phyloP scores from a whole-genome alignment of 2,329 filamentous ascomycete genomes.

The Aspergillus sp. region DNA sequence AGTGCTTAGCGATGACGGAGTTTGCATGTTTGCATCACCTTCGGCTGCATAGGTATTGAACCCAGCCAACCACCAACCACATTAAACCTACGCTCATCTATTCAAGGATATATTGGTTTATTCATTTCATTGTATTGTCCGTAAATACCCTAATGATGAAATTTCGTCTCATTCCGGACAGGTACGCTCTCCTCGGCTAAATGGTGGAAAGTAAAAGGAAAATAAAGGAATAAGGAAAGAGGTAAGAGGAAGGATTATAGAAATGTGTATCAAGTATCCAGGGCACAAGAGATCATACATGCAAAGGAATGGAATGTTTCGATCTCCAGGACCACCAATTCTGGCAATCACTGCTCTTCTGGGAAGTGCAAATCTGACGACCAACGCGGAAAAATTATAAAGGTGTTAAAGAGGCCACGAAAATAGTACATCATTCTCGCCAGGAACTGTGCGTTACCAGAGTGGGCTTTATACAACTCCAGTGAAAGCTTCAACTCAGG shows the following conservation, averaged over 20 bases:
- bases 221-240: constrained; percentile 11
- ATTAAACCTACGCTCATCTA: background rate
- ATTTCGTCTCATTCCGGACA: constrained; percentile 6
- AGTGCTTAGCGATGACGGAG: constrained; percentile 17
- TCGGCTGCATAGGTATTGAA: background rate
- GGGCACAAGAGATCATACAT: constrained; percentile 16
- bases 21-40: constrained; percentile 23
- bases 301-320: constrained; percentile 18
- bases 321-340: constrained; percentile 20
- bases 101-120: background rate
- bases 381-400: constrained; percentile 20
- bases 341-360: constrained; percentile 11
- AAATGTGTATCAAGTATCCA: constrained; percentile 23
- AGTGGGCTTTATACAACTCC: constrained; percentile 2
- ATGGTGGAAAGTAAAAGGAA: constrained; percentile 13
- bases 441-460: constrained; percentile 10
- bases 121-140: constrained; percentile 6
- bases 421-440: constrained; percentile 25
- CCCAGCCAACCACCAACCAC: background rate
- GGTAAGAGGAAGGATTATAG: constrained; percentile 16
- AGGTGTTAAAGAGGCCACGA: constrained; percentile 13
- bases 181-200: constrained; percentile 6
- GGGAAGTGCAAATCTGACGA: constrained; percentile 15
- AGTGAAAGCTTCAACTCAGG: constrained; percentile 12
- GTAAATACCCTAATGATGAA: constrained; percentile 10